phyloP scores from a whole-genome alignment of 176 grass and related monocot genomes.

The Triticum timopheevii region DNA sequence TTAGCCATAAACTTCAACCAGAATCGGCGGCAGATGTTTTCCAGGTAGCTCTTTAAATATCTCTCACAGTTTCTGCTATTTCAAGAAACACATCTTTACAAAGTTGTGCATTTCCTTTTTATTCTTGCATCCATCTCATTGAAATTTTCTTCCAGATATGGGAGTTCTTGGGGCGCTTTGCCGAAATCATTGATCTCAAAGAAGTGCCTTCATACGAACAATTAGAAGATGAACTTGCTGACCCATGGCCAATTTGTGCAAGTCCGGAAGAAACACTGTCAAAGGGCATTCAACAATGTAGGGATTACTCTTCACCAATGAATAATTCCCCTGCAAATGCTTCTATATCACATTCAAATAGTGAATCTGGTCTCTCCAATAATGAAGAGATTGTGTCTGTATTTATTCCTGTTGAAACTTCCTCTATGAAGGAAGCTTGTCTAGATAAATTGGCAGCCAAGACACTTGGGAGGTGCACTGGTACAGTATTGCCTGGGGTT shows the following conservation, averaged over 20 bases:
- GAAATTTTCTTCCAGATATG: conserved; percentile 66
- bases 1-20: conserved; percentile 72
- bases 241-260: conserved; percentile 75
- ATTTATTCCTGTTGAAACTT: conserved; percentile 78
- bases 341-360: conserved; percentile 49
- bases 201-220: conserved; percentile 83
- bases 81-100: conserved; percentile 14
- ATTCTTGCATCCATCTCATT: conserved; percentile 20
- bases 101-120: conserved; percentile 42
- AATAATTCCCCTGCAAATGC: conserved; percentile 45
- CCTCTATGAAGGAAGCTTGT: conserved; percentile 53
- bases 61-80: conserved; percentile 21
- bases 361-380: conserved; percentile 45
- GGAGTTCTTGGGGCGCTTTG: conserved; percentile 78
- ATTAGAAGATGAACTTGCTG: conserved; percentile 91
- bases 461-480: conserved; percentile 79
- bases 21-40: conserved; percentile 82
- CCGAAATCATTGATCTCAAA: conserved; percentile 73
- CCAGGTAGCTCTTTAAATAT: conserved; percentile 62
- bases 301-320: conserved; percentile 41
- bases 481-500: conserved; percentile 57
- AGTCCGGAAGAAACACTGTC: conserved; percentile 42
- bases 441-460: conserved; percentile 62
- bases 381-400: conserved; percentile 47
- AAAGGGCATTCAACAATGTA: conserved; percentile 39